These are phyloP conservation scores for Globisporangium iwayamae DNA, from an alignment of 352 stramenopile genomes.

Conservation along the genomic window DNA sequence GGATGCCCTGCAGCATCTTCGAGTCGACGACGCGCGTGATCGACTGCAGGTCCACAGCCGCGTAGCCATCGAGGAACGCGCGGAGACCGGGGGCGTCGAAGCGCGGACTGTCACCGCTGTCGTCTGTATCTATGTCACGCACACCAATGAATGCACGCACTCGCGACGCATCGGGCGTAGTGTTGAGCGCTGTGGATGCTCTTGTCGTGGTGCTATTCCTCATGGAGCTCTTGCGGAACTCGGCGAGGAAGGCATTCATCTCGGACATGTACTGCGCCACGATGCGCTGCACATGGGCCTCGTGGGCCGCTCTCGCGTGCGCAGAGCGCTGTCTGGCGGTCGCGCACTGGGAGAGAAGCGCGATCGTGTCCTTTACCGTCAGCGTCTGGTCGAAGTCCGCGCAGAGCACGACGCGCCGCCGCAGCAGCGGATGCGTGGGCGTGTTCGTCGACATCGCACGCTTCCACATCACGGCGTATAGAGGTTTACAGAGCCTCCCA, in stretches of 20 bases:
- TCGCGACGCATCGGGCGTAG: not conserved
- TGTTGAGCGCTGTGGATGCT: no score
- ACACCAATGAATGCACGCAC: not conserved
- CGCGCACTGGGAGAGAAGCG: slow-evolving; percentile 45
- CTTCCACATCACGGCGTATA: not conserved
- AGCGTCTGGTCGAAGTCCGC: slow-evolving; percentile 77
- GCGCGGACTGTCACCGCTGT: not conserved
- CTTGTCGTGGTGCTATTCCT: not conserved
- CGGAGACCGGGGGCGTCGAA: slow-evolving; percentile 38
- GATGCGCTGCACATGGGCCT: slow-evolving; percentile 16
- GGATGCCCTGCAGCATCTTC: slow-evolving; percentile 35
- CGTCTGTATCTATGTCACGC: not conserved
- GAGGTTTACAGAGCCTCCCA: no score
- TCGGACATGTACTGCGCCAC: slow-evolving; percentile 36
- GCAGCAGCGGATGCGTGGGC: not conserved
- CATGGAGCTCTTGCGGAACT: not conserved
- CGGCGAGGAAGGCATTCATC: slow-evolving; percentile 8
- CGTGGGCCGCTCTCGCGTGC: slow-evolving; percentile 12
- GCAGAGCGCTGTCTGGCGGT: not conserved
- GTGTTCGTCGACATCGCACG: not conserved
- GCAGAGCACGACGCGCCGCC: slow-evolving; percentile 38
- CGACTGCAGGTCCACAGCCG: slow-evolving; percentile 40
- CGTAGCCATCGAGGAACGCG: slow-evolving; percentile 42
- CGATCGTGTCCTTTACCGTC: slow-evolving; percentile 51
- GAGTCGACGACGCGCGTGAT: slow-evolving; percentile 38